These are phyloP conservation scores for Ilex paraguariensis DNA, from an alignment of 305 asterid species.

Conservation along the genomic window DNA sequence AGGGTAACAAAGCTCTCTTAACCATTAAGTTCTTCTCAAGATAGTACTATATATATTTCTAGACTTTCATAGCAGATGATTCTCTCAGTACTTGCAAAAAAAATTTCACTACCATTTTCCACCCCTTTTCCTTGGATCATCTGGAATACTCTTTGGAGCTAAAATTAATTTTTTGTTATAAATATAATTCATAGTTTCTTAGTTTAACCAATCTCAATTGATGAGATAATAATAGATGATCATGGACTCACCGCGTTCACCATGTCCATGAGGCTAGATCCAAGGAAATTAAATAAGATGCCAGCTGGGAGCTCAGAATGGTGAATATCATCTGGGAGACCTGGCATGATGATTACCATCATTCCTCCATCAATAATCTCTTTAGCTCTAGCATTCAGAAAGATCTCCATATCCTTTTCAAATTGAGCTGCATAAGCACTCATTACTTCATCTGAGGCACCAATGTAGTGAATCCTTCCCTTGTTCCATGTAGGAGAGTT, in stretches of 20 bases:
- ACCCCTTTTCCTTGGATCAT: too few species aligned
- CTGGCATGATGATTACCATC: conserved; percentile 33
- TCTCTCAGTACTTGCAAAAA: too few species aligned
- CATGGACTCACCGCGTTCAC: background rate
- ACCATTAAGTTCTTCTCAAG: too few species aligned
- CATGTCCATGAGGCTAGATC: background rate
- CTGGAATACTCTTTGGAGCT: too few species aligned
- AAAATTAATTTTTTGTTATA: too few species aligned
- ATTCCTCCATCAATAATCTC: conserved; percentile 42
- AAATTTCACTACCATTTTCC: too few species aligned
- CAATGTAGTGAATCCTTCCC: conserved; percentile 42
- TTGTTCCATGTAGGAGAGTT: conserved; percentile 33
- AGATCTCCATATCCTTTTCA: conserved; percentile 30
- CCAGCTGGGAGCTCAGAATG: conserved; percentile 15
- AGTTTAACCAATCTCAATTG: too few species aligned
- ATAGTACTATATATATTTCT: too few species aligned
- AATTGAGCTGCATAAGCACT: conserved; percentile 35
- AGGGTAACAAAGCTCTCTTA: background rate
- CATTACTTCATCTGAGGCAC: conserved; percentile 33
- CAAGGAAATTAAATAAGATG: too few species aligned
- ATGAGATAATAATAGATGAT: too few species aligned
- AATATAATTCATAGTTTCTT: too few species aligned
- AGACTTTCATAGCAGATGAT: too few species aligned
- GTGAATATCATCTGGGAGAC: conserved; percentile 32
- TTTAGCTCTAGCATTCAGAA: conserved; percentile 40